Base-by-base conservation (phyloP, 2,329 filamentous ascomycete species). In the Myriosclerotinia scirpicola region DNA sequence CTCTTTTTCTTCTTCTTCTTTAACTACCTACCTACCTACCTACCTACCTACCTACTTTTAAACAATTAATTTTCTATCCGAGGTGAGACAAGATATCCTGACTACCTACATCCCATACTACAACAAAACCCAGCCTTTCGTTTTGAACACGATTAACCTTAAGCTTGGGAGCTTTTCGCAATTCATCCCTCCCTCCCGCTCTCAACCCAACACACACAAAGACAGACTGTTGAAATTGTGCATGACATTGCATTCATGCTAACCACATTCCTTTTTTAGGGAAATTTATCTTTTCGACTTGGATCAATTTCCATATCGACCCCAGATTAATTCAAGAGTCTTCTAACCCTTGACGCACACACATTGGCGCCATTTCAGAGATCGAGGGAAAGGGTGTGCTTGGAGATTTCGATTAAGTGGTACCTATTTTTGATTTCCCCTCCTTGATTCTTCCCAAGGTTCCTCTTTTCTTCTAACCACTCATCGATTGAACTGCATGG, bases 31-130 rank as follows among this genome's bases (percentile, higher is more conserved):
- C 26, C 44, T 48, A 12, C 9, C 44, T 46, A 48, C 26, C 44
- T 48, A 12, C 9, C 40, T 42, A 11, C 40, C 8, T 9, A 11
- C 14, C 7, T 15, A 12, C 40, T 14, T 55, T 60, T 67, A 44
- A 48, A 64, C 60, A 64, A 67, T 69, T 68, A 61, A 65, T 68
- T 67, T 72, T 55, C 69, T 26, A 65, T 70, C 69, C 69, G 69
- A 74, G 73, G 73, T 75, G 68, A 74, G 74, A 74, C 71, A 71
- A 56, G 65, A 40, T 60, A 14, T 55, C 67, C 68, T 62, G 42
- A 52, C 30, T 50, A 20, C 46, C 11, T 11, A 20, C 22, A n/a
- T n/a, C n/a, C n/a, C n/a, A n/a, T n/a, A n/a, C 4, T 55, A 56
- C 65, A 44, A 48, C 55, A 64, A 64, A n/a, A 40, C 55, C 69